Percentiles rank a stretch among this genome's conserved stretches.
phyloP scores from a whole-genome alignment of 1,139 yeast species.

The Nakaseomyces glabratus region DNA sequence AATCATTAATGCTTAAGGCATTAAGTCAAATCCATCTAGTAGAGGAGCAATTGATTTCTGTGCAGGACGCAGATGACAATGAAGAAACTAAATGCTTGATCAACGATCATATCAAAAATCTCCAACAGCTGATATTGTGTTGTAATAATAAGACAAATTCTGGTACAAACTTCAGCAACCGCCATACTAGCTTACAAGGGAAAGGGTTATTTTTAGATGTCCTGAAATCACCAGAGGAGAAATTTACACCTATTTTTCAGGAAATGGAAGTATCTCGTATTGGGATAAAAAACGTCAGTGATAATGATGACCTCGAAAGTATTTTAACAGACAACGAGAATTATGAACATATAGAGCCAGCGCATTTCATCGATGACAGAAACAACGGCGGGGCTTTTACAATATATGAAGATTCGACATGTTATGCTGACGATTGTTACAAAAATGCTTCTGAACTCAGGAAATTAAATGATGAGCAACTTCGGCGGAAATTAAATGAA shows the following conservation, averaged over 20 bases:
- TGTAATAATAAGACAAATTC: too few relatives aligned
- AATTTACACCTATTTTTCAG: neutral
- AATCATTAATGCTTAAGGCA: neutral
- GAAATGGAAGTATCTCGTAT: neutral
- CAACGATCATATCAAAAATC: too few relatives aligned
- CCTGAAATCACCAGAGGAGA: conserved; percentile 2
- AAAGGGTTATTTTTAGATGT: conserved; percentile 3
- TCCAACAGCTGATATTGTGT: too few relatives aligned
- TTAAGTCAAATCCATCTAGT: neutral
- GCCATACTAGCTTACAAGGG: conserved; percentile 2
- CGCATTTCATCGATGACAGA: neutral
- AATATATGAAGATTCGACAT: conserved; percentile 1
- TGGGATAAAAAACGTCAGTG: conserved; percentile 4
- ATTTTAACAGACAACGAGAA: neutral
- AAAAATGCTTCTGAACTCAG: too few relatives aligned
- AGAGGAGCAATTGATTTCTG: neutral
- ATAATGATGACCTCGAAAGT: conserved; percentile 4
- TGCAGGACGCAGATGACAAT: neutral
- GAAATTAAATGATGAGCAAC: conserved; percentile 26
- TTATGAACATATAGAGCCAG: too few relatives aligned
- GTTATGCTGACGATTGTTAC: too few relatives aligned
- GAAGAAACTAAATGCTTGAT: too few relatives aligned
- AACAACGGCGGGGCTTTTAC: neutral
- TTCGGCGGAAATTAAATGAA: conserved; percentile 23
- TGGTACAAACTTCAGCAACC: too few relatives aligned